Percentiles rank a stretch among this genome's conserved stretches.
These are phyloP conservation scores for Vigna mungo DNA, from an alignment of 306 rosid genomes.

Conservation along the genomic window DNA sequence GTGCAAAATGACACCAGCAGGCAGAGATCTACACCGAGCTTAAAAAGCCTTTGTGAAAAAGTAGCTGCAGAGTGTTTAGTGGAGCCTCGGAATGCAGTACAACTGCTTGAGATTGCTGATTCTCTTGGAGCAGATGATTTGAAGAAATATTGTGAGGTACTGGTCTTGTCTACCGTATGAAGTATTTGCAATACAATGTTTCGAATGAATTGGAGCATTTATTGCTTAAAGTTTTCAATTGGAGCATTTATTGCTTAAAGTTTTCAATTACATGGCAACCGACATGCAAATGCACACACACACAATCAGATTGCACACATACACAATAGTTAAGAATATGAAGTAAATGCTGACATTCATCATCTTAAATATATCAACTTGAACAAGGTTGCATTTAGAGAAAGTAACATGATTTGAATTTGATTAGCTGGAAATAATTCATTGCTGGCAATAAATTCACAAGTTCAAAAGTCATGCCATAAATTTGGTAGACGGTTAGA, in stretches of 20 bases:
- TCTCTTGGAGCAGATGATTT: conserved; percentile 82
- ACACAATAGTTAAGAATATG: background rate
- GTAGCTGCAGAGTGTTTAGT: conserved; percentile 85
- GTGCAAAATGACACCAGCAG: conserved; percentile 51
- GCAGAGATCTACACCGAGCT: conserved; percentile 64
- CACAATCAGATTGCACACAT: background rate
- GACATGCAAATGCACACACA: background rate
- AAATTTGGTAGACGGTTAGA: background rate
- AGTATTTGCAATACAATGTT: conserved; percentile 21
- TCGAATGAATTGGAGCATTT: background rate
- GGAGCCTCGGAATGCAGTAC: conserved; percentile 94
- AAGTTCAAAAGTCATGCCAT: conserved; percentile 2
- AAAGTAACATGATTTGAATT: background rate
- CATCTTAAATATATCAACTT: conserved; percentile 7
- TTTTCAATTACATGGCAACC: conserved; percentile 12
- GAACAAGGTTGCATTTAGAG: background rate
- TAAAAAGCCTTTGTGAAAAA: conserved; percentile 88
- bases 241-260: too few species aligned
- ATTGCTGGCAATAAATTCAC: background rate
- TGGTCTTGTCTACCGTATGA: conserved; percentile 14
- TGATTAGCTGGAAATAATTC: background rate
- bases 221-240: conserved; percentile 9
- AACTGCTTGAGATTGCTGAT: conserved; percentile 89
- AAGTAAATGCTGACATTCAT: conserved; percentile 1
- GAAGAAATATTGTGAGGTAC: conserved; percentile 90